These are phyloP conservation scores for Diaporthe australafricana DNA, from an alignment of 2,329 filamentous ascomycete species.

Conservation along the genomic window DNA sequence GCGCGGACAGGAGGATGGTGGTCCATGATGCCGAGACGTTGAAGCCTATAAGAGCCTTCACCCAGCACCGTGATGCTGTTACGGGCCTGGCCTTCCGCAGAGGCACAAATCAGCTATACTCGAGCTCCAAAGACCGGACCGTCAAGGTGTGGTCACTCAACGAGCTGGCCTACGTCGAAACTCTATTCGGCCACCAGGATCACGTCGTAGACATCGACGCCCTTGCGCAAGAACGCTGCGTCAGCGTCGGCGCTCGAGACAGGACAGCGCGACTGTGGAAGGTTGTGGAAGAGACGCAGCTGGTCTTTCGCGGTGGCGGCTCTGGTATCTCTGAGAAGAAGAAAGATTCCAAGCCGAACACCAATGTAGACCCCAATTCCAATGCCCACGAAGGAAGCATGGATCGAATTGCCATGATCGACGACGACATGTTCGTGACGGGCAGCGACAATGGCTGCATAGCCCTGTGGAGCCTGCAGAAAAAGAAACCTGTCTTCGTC, in stretches of 20 bases:
- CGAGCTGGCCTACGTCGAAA: slow-evolving; percentile 94
- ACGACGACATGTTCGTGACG: slow-evolving; percentile 89
- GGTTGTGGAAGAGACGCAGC: slow-evolving; percentile 92
- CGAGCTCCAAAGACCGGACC: slow-evolving; percentile 88
- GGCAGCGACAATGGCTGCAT: slow-evolving; percentile 92
- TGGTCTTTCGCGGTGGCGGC: slow-evolving; percentile 91
- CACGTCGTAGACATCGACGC: slow-evolving; percentile 86
- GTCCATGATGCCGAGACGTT: slow-evolving; percentile 88
- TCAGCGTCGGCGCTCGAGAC: slow-evolving; percentile 91
- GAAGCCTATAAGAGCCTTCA: slow-evolving; percentile 83
- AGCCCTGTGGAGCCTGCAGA: slow-evolving; percentile 87
- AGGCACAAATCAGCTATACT: slow-evolving; percentile 92
- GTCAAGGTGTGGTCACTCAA: slow-evolving; percentile 96
- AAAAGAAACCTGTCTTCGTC: slow-evolving; percentile 93
- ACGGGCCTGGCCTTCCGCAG: slow-evolving; percentile 87
- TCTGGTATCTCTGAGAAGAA: slow-evolving; percentile 50
- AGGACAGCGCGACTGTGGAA: slow-evolving; percentile 95
- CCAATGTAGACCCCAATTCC: slow-evolving; percentile 60
- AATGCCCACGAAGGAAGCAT: slow-evolving; percentile 84
- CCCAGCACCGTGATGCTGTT: slow-evolving; percentile 91
- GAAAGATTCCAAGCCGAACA: slow-evolving; percentile 60
- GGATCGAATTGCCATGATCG: slow-evolving; percentile 91
- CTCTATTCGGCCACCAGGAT: slow-evolving; percentile 95
- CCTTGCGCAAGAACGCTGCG: slow-evolving; percentile 85
- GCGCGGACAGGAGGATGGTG: slow-evolving; percentile 84